Percentiles rank a stretch among this genome's conserved stretches.
Conservation (phyloP, 2,329 filamentous ascomycete species). For the Botrytis squamosa region DNA sequence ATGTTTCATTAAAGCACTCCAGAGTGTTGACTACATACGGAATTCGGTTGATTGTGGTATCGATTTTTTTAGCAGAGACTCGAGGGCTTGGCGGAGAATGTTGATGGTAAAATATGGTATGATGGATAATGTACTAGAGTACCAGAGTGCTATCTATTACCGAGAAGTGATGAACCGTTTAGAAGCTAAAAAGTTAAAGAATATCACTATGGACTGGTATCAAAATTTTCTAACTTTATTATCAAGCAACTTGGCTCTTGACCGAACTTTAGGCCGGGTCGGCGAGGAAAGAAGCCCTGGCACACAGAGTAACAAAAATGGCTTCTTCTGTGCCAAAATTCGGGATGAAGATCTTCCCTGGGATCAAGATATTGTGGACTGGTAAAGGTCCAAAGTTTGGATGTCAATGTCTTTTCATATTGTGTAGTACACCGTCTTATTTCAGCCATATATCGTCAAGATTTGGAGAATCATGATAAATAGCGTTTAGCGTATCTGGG, state of each 20-base stretch:
- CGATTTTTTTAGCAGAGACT: neutral
- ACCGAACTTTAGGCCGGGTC: neutral
- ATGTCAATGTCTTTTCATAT: neutral
- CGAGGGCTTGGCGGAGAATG: neutral
- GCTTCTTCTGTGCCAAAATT: constrained; percentile 19
- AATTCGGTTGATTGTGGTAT: neutral
- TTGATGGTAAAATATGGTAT: neutral
- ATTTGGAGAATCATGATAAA: neutral
- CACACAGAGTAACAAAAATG: neutral
- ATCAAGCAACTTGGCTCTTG: neutral
- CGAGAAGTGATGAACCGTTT: neutral
- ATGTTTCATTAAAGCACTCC: neutral
- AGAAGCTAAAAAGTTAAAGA: neutral
- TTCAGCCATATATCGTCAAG: neutral
- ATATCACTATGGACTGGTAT: neutral
- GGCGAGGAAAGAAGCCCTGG: neutral
- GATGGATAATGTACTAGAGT: neutral
- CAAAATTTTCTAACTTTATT: neutral
- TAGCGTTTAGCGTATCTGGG: neutral
- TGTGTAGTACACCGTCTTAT: neutral
- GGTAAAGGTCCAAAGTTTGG: neutral
- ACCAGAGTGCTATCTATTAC: neutral
- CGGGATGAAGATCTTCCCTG: constrained; percentile 23
- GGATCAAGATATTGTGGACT: neutral
- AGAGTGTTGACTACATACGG: neutral